phyloP scores from a whole-genome alignment of 192 early-diverging fungal species.

The Dissophora globulifera region DNA sequence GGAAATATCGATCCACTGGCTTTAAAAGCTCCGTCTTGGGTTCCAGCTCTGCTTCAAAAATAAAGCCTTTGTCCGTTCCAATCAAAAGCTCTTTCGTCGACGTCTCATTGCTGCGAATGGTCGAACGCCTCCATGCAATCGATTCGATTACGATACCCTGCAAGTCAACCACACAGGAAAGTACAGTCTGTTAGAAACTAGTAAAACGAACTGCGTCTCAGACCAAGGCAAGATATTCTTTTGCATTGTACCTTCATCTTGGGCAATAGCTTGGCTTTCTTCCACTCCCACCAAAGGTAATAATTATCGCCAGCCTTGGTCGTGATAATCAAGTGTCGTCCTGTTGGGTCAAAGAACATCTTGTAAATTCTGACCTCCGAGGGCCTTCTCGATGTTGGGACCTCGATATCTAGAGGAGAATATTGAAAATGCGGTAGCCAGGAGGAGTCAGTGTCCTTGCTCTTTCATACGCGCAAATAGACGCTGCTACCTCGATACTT shows the following conservation, averaged over 20 bases:
- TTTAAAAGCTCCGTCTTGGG: slow-evolving; percentile 87
- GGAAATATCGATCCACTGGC: slow-evolving; percentile 83
- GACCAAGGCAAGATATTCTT: not conserved
- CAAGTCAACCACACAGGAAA: not conserved
- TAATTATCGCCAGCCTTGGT: slow-evolving; percentile 92
- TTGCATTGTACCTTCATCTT: slow-evolving; percentile 75
- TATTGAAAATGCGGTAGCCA: not conserved
- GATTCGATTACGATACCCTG: slow-evolving; percentile 84
- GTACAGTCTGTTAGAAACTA: too few relatives aligned
- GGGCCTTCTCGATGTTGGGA: slow-evolving; percentile 66
- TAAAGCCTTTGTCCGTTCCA: slow-evolving; percentile 85
- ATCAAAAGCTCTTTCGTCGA: slow-evolving; percentile 88
- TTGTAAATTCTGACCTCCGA: slow-evolving; percentile 71
- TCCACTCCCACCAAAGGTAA: slow-evolving; percentile 89
- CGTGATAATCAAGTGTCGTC: slow-evolving; percentile 88
- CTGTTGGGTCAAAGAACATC: slow-evolving; percentile 89
- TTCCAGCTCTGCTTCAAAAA: slow-evolving; percentile 92
- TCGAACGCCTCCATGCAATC: slow-evolving; percentile 88
- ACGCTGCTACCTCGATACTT: too few relatives aligned
- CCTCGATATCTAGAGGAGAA: slow-evolving; percentile 71
- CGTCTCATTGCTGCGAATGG: slow-evolving; percentile 57
- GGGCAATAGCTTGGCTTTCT: slow-evolving; percentile 80
- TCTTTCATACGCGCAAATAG: too few relatives aligned
- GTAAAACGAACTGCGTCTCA: too few relatives aligned
- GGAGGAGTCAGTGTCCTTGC: too few relatives aligned